phyloP scores from a whole-genome alignment of 345 rosid genomes.

The Erysimum cheiranthoides region DNA sequence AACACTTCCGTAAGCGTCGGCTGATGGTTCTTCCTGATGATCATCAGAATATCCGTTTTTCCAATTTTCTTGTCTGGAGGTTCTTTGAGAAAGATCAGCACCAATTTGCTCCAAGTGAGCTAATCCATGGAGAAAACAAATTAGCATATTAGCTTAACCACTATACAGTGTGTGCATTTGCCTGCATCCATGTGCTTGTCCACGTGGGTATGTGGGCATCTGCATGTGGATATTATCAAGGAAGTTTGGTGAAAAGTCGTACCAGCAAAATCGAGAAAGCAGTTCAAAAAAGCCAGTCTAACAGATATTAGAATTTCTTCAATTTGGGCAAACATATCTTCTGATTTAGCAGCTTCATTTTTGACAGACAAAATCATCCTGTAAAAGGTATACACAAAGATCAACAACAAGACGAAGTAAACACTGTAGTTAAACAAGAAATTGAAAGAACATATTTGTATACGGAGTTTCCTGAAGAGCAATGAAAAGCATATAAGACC shows the following conservation, averaged over 20 bases:
- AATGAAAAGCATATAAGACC: neutral
- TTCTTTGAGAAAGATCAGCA: slow-evolving; percentile 45
- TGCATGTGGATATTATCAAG: neutral
- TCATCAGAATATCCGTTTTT: slow-evolving; percentile 71
- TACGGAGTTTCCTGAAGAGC: slow-evolving; percentile 4
- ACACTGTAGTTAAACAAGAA: neutral
- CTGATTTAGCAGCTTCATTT: slow-evolving; percentile 80
- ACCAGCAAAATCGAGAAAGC: slow-evolving; percentile 99
- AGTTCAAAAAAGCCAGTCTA: slow-evolving; percentile 88
- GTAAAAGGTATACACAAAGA: slow-evolving; percentile 40
- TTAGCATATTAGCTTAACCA: slow-evolving; percentile 12
- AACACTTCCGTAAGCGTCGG: slow-evolving; percentile 67
- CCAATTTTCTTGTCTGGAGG: slow-evolving; percentile 54
- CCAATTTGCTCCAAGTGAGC: slow-evolving; percentile 48
- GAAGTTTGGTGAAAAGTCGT: slow-evolving; percentile 33
- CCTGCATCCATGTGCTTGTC: neutral
- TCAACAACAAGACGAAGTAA: slow-evolving; percentile 13
- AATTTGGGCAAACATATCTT: slow-evolving; percentile 72
- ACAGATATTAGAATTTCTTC: slow-evolving; percentile 91
- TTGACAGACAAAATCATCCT: slow-evolving; percentile 85
- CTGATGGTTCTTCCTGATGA: slow-evolving; percentile 51
- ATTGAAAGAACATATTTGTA: neutral
- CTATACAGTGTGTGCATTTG: slow-evolving; percentile 1
- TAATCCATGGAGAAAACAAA: slow-evolving; percentile 46
- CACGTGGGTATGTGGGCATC: neutral